Evolutionary conservation across 768 basidiomycete genomes (phyloP), one percentile per base, ranked within the genome.

Genomic region (Amanita muscaria): DNA sequence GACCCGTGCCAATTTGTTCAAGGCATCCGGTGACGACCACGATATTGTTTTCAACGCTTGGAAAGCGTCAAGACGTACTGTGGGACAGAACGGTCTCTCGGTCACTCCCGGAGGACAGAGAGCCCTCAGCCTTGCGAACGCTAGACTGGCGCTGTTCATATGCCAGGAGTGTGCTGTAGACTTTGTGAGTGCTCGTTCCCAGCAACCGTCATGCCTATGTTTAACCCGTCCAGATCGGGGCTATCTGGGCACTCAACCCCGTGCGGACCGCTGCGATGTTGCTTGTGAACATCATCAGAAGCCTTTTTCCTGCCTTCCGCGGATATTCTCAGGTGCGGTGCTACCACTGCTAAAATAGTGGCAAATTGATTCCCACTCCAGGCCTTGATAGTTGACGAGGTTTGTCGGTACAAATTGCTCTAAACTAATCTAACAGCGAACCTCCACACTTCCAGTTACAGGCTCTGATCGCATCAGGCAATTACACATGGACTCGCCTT

Each of bases 381-480:
- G 71, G 86, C 86, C 43, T 64, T 86, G 60, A 84, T 89, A 53
- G 79, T 89, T 51, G 81, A 90, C 63, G 85, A 90, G 75, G 87
- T 83, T 42, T 25, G 79, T 61, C 42, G 21, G 45, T 41, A 18
- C 7, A 25, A 18, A 40, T 46, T 31, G 40, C 40, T 51, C 41
- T 49, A 23, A 25, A 27, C 22, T 30, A 40, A 25, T 16, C 39
- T 40, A 25, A 40, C 25, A 24, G 25, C 14, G 18, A 21, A 15
- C 39, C 46, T 19, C 7, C 34, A 14, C 27, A 34, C 40, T 38
- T 46, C 48, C 56, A 89, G 87, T 64, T 89, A 34, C 87, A 88
- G 56, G 64, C 71, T 36, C 52, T 86, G 52, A 68, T 89, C 52
- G 70, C 73, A 39, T 85, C 87, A 47, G 77, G 74, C n/a, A 67